Base-by-base conservation (phyloP, 441 rosid species). In the Mallotus japonicus region DNA sequence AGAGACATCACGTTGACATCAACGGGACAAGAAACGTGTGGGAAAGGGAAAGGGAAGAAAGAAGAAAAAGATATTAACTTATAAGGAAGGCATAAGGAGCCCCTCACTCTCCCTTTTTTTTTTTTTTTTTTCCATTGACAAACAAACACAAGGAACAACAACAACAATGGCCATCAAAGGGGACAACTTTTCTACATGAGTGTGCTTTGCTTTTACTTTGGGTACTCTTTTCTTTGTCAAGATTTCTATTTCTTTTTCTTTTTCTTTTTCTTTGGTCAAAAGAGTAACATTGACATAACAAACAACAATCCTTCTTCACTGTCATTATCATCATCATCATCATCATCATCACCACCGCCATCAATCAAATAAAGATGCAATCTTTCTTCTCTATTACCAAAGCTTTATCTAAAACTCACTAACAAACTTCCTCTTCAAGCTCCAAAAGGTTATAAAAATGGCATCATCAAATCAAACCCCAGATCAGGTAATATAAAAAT, bases 181-280 rank as follows among this genome's bases (percentile, higher is more conserved):
- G 72, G 81, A 80, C 83, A 80, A 56, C 77, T 86, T 82, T 74
- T 83, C 81, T 79, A 78, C 80, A 54, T 61, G 28, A 68, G 79
- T 73, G 56, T 75, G 72, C 84, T 85, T 77, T 81, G 69, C 61
- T 74, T 82, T 75, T 81, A 72, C 65, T 76, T 69, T 66, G 65
- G 28, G 28, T 24, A 24, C 28, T 24, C 28, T 24, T 24, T 24
- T 24, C 28, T 24, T 24, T 24, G 2, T 24, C 28, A 24, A 24
- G 28, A 24, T 24, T 24, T 24, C 28, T n/a, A n/a, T n/a, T n/a
- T n/a, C n/a, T n/a, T n/a, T 71, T 56, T 66, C 65, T 84, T 77
- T 76, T 73, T 65, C 78, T 53, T 76, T 78, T 83, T 87, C 81
- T 75, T 76, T 73, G 81, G 86, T 83, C 88, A 80, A 85, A 83